Conservation (phyloP, 306 rosid species). For the Fragaria vesca region DNA sequence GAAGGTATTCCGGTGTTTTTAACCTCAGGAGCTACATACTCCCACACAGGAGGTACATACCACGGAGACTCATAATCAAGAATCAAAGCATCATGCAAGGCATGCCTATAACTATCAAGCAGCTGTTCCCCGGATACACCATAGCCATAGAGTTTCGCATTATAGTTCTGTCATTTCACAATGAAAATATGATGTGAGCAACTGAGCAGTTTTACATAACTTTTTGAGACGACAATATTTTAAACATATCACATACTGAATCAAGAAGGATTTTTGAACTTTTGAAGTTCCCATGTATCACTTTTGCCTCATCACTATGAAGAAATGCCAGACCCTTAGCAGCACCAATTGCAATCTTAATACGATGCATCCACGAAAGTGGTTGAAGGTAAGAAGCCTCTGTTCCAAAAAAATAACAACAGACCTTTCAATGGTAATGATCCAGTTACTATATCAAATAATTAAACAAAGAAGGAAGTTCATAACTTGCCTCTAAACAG, state of each 20-base stretch:
- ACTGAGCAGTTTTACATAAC: too few relatives aligned
- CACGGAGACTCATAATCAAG: conserved; percentile 51
- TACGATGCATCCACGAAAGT: conserved; percentile 74
- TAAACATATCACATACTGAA: conserved; percentile 41
- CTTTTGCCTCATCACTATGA: conserved; percentile 88
- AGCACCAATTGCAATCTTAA: conserved; percentile 85
- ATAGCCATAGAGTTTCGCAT: conserved; percentile 88
- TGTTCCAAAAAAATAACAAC: conserved; percentile 25
- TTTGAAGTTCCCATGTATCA: conserved; percentile 83
- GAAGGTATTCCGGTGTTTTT: too few relatives aligned
- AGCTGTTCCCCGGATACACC: conserved; percentile 90
- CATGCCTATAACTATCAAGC: too few relatives aligned
- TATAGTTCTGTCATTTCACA: conserved; percentile 49
- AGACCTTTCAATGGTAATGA: too few relatives aligned
- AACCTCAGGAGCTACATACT: neutral
- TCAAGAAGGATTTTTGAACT: conserved; percentile 78
- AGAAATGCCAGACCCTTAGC: conserved; percentile 94
- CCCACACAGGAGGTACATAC: conserved; percentile 11
- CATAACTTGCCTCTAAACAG: conserved; percentile 76
- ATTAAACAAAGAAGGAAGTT: conserved; percentile 2
- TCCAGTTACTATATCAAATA: too few relatives aligned
- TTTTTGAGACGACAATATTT: neutral
- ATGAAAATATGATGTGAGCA: conserved; percentile 18
- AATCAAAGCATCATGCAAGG: too few relatives aligned
- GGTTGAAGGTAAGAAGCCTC: conserved; percentile 86